Evolutionary conservation across 169 alveolate genomes (phyloP).

Genomic region (Toxoplasma gondii): DNA sequence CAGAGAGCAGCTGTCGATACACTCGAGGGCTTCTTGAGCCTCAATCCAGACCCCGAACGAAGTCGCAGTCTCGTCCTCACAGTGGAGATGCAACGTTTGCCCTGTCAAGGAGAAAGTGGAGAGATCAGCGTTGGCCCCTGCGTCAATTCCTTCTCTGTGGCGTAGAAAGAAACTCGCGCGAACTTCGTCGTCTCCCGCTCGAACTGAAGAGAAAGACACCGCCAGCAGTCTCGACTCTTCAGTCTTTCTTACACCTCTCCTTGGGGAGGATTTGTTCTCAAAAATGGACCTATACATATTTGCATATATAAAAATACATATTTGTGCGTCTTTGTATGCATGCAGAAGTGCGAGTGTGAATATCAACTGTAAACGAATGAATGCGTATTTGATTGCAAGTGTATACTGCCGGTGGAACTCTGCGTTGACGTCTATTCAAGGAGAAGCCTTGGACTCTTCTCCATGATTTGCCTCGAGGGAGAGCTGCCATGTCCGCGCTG

Average conservation of each 20-base stretch:
- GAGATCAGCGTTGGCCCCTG: background rate
- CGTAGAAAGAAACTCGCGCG: background rate
- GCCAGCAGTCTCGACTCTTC: background rate
- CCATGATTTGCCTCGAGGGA: too few species aligned
- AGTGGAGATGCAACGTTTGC: background rate
- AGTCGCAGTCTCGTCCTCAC: conserved; percentile 36
- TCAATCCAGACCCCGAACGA: conserved; percentile 43
- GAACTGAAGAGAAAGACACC: background rate
- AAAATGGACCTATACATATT: background rate
- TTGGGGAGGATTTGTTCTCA: too few species aligned
- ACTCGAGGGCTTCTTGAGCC: conserved; percentile 27
- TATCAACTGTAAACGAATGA: background rate
- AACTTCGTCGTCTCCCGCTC: background rate
- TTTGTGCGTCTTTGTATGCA: too few species aligned
- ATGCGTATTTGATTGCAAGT: too few species aligned
- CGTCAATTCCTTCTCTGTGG: background rate
- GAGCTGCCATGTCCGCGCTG: too few species aligned
- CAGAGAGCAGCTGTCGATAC: background rate
- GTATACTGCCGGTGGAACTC: too few species aligned
- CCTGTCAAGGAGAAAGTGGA: background rate
- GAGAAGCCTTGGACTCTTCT: too few species aligned
- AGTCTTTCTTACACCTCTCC: background rate
- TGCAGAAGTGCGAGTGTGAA: background rate
- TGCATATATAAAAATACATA: background rate
- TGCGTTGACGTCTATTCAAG: too few species aligned